Base-by-base conservation (phyloP, 169 alveolate genomes). In the Babesia bovis region DNA sequence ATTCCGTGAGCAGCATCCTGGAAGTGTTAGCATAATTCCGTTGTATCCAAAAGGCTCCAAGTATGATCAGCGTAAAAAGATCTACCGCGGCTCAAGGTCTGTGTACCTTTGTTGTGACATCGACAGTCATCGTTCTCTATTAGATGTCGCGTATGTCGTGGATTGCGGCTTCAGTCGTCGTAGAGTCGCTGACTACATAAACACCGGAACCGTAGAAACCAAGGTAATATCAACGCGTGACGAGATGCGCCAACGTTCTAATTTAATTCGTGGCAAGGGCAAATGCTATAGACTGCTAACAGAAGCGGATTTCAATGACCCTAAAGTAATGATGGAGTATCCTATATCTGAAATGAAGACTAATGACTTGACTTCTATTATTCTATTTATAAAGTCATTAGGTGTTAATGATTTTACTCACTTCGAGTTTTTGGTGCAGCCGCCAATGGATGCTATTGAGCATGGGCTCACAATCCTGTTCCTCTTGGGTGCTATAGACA, bases 361-460 rank as follows among this genome's bases (percentile, higher is more conserved):
- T n/a, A 61, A 56, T 32, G 88, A 81, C 47, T 66, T 81, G 30
- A 81, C 88, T 9, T 51, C 25, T 61, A 30, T 26, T 25, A 33
- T 81, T 7, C 40, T 81, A 47, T 61, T 60, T 45, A 28, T 81
- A 26, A 69, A 61, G 35, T 81, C 84, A 47, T 59, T 81, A 63
- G 88, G 88, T 17, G 66, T 69, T 6, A 2, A 33, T 19, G 55
- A 61, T 38, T 69, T 81, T n/a, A 19, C 65, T 23, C 71, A 71
- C 21, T 70, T 81, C 23, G 88, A 81, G 65, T 81, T 81, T 19
- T 25, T 71, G 36, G 66, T 61, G n/a, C 75, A 69, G 72, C 88
- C 88, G 9, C 77, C 84, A 23, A 36, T 58, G 38, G 72, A 12
- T 26, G 63, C 84, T 1, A 41, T 81, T 30, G 77, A 81, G 58